These are phyloP conservation scores for Candida smagusa DNA, from an alignment of 1,139 yeast genomes.

Conservation along the genomic window DNA sequence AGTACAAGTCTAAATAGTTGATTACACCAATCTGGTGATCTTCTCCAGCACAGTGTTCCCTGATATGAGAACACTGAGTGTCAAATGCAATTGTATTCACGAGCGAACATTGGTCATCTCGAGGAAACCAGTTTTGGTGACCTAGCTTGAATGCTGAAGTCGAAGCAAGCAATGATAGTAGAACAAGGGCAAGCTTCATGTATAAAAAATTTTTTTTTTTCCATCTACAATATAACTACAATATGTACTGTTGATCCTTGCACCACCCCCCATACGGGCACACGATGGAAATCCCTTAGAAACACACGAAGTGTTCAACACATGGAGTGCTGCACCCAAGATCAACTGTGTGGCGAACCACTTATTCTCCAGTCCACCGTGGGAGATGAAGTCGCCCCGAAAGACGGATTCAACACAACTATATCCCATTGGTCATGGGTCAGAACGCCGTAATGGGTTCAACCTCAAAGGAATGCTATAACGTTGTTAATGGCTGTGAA, in stretches of 20 bases:
- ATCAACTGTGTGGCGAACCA: constrained; percentile 37
- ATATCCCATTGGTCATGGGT: constrained; percentile 75
- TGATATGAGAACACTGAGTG: constrained; percentile 46
- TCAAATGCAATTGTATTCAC: constrained; percentile 19
- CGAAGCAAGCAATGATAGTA: too few relatives aligned
- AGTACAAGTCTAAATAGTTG: constrained; percentile 17
- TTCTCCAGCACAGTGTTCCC: constrained; percentile 35
- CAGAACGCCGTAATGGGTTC: constrained; percentile 69
- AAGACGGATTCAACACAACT: constrained; percentile 28
- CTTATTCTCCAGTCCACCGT: constrained; percentile 65
- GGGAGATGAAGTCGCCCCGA: constrained; percentile 16
- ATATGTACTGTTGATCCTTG: constrained; percentile 71
- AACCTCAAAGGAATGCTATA: constrained; percentile 74
- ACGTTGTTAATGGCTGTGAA: constrained; percentile 65
- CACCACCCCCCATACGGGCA: constrained; percentile 77
- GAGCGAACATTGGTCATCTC: constrained; percentile 6
- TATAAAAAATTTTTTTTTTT: neutral
- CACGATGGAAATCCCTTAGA: constrained; percentile 82
- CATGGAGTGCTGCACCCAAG: constrained; percentile 84
- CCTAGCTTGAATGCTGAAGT: too few relatives aligned
- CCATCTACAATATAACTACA: neutral
- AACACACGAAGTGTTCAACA: constrained; percentile 39
- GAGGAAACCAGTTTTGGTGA: neutral
- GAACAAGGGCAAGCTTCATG: neutral
- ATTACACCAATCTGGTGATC: constrained; percentile 18